phyloP scores from a whole-genome alignment of 208 protist genomes.

The Acanthamoeba royreba region DNA sequence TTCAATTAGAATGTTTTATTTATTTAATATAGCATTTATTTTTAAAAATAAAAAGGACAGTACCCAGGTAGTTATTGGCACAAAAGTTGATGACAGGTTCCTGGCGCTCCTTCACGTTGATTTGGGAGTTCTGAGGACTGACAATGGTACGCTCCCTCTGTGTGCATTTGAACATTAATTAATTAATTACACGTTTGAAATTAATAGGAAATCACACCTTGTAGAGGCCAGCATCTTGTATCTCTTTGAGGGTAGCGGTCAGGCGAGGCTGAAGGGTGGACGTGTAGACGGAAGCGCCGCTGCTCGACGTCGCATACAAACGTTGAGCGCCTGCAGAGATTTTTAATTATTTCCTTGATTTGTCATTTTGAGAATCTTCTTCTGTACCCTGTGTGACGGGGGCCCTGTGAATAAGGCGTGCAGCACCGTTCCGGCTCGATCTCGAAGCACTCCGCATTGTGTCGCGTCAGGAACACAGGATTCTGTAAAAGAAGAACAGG shows the following conservation, averaged over 20 bases:
- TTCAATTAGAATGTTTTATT: no score
- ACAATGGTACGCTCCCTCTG: constrained; percentile 83
- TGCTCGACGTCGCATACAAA: not conserved
- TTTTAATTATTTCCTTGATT: not conserved
- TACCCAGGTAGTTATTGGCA: constrained; percentile 89
- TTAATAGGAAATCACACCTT: not conserved
- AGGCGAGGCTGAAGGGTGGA: not conserved
- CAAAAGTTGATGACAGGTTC: constrained; percentile 86
- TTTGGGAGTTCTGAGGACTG: constrained; percentile 71
- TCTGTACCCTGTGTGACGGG: no score
- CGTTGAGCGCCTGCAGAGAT: not conserved
- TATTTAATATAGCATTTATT: no score
- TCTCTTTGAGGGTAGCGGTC: not conserved
- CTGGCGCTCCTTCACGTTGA: constrained; percentile 66
- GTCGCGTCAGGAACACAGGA: no score
- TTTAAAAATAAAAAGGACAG: not conserved
- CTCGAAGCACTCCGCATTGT: no score
- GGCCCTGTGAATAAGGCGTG: no score
- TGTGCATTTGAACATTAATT: not conserved
- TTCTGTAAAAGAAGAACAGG: no score
- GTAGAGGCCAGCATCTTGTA: constrained; percentile 5
- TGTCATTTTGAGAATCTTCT: no score
- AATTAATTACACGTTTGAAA: not conserved
- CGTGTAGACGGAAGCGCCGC: not conserved
- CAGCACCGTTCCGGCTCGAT: no score